phyloP scores from a whole-genome alignment of 345 rosid species.

The Eucalyptus curtisii region DNA sequence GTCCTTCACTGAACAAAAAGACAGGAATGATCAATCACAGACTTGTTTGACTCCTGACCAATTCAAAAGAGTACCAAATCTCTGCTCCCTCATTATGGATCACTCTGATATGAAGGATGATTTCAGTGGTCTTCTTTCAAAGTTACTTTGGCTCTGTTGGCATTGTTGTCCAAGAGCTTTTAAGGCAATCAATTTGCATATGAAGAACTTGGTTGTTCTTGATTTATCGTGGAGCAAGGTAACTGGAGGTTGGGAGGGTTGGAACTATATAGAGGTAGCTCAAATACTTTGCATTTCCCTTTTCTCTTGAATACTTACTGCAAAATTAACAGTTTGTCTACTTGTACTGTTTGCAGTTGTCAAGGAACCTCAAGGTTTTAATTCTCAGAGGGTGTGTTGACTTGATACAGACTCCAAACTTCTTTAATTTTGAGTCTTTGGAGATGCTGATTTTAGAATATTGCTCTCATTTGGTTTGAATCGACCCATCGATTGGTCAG shows the following conservation, averaged over 20 bases:
- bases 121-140: accelerated
- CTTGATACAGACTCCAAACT: no score
- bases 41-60: accelerated
- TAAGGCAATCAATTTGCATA: accelerated
- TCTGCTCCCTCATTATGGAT: background rate
- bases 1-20: background rate
- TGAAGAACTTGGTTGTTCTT: background rate
- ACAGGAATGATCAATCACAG: background rate
- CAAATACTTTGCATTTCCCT: background rate
- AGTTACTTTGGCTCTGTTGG: background rate
- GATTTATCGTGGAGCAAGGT: background rate
- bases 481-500: no score
- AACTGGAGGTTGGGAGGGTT: background rate
- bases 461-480: background rate
- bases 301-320: background rate
- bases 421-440: no score
- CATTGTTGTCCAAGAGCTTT: background rate
- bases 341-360: no score
- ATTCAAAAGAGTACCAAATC: background rate
- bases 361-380: no score
- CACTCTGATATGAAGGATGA: accelerated
- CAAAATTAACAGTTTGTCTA: no score
- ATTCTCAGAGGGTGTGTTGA: no score
- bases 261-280: background rate
- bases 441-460: no score